phyloP scores from a whole-genome alignment of 306 rosid genomes.

The Cicer pinnatifidum region DNA sequence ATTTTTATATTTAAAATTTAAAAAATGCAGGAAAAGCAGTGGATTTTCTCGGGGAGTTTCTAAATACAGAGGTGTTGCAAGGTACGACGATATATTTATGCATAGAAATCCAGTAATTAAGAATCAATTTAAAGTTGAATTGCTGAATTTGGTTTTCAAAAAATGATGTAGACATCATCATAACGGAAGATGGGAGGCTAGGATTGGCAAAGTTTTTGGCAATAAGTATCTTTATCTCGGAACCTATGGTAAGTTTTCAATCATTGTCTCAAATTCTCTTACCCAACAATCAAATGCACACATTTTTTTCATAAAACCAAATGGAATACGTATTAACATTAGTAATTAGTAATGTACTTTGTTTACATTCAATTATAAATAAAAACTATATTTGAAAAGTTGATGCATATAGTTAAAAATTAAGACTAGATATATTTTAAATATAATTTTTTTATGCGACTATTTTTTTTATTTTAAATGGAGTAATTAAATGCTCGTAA shows the following conservation, averaged over 20 bases:
- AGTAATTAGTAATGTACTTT: background rate
- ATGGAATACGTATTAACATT: no score
- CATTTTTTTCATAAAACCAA: background rate
- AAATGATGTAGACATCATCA: constrained; percentile 72
- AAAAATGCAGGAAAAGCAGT: constrained; percentile 80
- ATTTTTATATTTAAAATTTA: background rate
- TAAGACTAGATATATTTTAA: no score
- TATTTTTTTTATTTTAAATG: no score
- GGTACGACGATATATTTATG: constrained; percentile 49
- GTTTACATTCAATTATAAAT: no score
- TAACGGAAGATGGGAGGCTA: constrained; percentile 96
- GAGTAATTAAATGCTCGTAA: background rate
- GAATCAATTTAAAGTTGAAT: background rate
- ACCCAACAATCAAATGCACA: background rate
- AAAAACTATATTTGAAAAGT: no score
- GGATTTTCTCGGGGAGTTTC: constrained; percentile 98
- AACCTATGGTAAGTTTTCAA: constrained; percentile 65
- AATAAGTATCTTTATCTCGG: constrained; percentile 93
- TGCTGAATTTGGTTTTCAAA: background rate
- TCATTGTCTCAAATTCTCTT: background rate
- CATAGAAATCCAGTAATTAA: background rate
- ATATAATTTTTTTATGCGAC: no score
- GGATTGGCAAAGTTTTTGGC: constrained; percentile 91
- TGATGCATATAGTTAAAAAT: no score
- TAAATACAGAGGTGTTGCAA: constrained; percentile 94